Percentiles rank a stretch among this genome's conserved stretches.
Conservation (phyloP, 2,329 filamentous ascomycete species). For the Monosporascus sp. region DNA sequence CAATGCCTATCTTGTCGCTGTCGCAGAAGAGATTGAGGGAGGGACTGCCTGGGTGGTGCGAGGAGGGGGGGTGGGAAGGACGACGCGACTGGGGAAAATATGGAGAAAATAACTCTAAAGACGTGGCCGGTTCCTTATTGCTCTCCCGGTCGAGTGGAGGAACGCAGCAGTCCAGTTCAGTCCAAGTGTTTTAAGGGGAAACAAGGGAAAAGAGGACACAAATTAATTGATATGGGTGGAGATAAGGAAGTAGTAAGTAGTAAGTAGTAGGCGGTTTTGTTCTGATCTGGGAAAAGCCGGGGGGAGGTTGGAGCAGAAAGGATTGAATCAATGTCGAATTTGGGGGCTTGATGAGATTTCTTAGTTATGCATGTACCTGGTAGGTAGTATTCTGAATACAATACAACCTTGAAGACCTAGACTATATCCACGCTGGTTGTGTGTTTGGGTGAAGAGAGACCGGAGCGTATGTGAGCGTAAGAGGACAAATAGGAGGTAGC, state of each 20-base stretch:
- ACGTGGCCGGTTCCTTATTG: slow-evolving; percentile 5
- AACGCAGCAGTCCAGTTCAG: no score
- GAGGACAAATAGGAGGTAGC: no score
- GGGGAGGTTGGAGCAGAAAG: slow-evolving; percentile 13
- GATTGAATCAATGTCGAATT: slow-evolving; percentile 7
- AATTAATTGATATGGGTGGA: not conserved
- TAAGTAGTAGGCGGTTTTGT: not conserved
- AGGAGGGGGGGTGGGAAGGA: slow-evolving; percentile 14
- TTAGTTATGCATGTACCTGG: not conserved
- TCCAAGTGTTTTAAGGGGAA: no score
- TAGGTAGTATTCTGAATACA: not conserved
- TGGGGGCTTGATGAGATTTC: slow-evolving; percentile 5
- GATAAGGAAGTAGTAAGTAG: not conserved
- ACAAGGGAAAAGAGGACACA: no score
- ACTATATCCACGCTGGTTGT: no score
- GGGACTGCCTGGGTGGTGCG: slow-evolving; percentile 14
- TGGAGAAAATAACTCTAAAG: slow-evolving; percentile 20
- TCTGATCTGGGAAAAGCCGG: slow-evolving; percentile 3
- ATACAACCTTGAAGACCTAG: no score
- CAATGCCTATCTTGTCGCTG: no score
- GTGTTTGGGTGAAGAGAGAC: no score
- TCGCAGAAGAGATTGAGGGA: slow-evolving; percentile 5
- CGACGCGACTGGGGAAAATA: slow-evolving; percentile 22
- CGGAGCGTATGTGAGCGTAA: no score
- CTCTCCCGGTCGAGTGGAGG: slow-evolving; percentile 2